Base-by-base conservation (phyloP, 1,139 yeast genomes). In the Insectozyma bohioensis region DNA sequence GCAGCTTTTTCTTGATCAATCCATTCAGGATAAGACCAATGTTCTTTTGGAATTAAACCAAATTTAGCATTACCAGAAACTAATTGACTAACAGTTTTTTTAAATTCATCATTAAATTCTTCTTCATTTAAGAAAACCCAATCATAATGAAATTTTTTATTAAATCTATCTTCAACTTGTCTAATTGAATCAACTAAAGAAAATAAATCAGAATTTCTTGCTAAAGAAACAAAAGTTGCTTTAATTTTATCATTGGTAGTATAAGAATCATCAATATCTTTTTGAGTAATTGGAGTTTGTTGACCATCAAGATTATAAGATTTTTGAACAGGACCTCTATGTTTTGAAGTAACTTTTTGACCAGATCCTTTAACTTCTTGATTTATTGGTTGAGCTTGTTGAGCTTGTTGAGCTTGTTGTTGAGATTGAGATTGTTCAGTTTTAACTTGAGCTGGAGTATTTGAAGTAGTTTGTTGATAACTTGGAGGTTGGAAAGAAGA, bases 1-100 rank as follows among this genome's bases (percentile, higher is more conserved):
- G 78, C 75, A 33, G 85, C 84, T 48, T 69, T 74, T 17, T 68
- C 72, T 43, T 65, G 61, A 54, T 80, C 84, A 41, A 82, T 77
- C 70, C 72, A 69, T 2, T 59, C 67, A 2, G 88, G 90, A 47
- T 59, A 68, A 6, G 66, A 56, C 75, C 75, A 68, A 38, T 68
- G 73, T 41, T 67, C 74, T 41, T 53, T 53, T 14, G 73, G 72
- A 43, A 68, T 66, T 25, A 63, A 46, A 3, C 75, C 75, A 44
- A 56, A 68, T 47, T 65, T 63, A 49, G 72, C 56, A 8, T 38
- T 56, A 43, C 75, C 75, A 31, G 70, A 59, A 30, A 62, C 64
- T 31, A 62, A 45, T 9, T 62, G 46, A 10, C 52, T 29, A 26
- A 68, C 63, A 19, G 51, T 56, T 20, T 54, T 52, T 43, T 62